Percentiles rank a stretch among this genome's conserved stretches.
Conservation (phyloP, 768 basidiomycete species). For the Suillus placidus region DNA sequence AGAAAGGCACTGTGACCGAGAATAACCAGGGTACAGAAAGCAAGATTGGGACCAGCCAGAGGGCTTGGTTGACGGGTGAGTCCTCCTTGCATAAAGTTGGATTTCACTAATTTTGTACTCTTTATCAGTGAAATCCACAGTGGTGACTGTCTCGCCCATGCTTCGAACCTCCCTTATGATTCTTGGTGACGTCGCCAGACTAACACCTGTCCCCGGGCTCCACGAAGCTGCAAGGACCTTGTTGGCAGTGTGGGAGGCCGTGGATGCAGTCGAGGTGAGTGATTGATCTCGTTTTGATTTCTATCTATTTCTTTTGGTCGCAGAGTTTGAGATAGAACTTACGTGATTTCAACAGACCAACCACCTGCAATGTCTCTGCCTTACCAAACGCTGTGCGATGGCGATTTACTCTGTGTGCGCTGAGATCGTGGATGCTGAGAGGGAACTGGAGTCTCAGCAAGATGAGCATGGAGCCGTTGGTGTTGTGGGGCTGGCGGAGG, state of each 20-base stretch:
- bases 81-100: background rate
- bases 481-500: conserved; percentile 40
- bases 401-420: conserved; percentile 64
- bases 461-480: conserved; percentile 15
- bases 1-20: background rate
- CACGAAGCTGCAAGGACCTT: conserved; percentile 52
- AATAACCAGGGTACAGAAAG: too few species aligned
- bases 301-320: background rate
- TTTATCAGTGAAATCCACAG: background rate
- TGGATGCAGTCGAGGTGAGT: conserved; percentile 63
- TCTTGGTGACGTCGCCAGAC: conserved; percentile 28
- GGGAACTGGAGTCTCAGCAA: background rate
- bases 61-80: background rate
- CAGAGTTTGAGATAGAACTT: background rate
- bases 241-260: conserved; percentile 65
- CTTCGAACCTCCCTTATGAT: background rate
- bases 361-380: conserved; percentile 64
- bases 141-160: background rate
- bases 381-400: conserved; percentile 74
- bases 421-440: conserved; percentile 62
- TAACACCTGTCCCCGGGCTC: conserved; percentile 61
- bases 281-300: background rate
- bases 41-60: background rate
- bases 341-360: conserved; percentile 52
- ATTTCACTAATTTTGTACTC: background rate